Evolutionary conservation across 2,329 filamentous ascomycete species (phyloP).

Genomic region (Phaeophleospora eucalypticola): DNA sequence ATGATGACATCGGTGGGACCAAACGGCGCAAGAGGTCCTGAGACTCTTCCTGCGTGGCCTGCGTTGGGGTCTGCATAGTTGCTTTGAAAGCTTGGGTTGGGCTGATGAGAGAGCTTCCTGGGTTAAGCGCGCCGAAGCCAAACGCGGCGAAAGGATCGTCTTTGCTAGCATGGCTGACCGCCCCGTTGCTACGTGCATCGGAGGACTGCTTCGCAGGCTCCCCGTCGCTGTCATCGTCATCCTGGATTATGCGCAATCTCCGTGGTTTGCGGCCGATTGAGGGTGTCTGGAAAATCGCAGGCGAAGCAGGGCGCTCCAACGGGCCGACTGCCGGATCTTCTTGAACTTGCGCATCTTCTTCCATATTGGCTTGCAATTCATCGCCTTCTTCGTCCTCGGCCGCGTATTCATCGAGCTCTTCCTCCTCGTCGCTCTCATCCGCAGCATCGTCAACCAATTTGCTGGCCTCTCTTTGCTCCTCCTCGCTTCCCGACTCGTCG

Average conservation of each 20-base stretch:
- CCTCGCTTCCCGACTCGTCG: constrained; percentile 18
- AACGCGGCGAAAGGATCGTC: constrained; percentile 34
- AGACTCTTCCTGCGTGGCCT: constrained; percentile 41
- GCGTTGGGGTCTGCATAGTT: constrained; percentile 35
- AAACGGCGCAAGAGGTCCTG: constrained; percentile 33
- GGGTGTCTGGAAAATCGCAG: constrained; percentile 9
- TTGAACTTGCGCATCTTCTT: constrained; percentile 5
- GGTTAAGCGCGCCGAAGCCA: constrained; percentile 24
- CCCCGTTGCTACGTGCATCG: background rate
- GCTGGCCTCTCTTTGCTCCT: constrained; percentile 13
- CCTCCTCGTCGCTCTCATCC: constrained; percentile 31
- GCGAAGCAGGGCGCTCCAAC: background rate
- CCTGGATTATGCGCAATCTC: constrained; percentile 30
- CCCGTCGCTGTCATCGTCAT: constrained; percentile 34
- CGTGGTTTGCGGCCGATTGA: constrained; percentile 23
- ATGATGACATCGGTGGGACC: constrained; percentile 29
- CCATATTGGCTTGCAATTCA: constrained; percentile 20
- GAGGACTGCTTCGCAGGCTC: constrained; percentile 6
- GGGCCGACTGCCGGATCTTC: constrained; percentile 29
- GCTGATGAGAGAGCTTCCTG: constrained; percentile 27
- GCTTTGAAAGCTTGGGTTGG: constrained; percentile 35
- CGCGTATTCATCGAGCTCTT: constrained; percentile 31
- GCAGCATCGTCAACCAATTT: constrained; percentile 17
- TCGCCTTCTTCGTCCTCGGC: constrained; percentile 29
- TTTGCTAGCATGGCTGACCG: constrained; percentile 11